A percentile compares a stretch with the other conserved stretches of the same genome.
These are phyloP conservation scores for Zanthoxylum bungeanum DNA, from an alignment of 345 rosid species.

Conservation along the genomic window DNA sequence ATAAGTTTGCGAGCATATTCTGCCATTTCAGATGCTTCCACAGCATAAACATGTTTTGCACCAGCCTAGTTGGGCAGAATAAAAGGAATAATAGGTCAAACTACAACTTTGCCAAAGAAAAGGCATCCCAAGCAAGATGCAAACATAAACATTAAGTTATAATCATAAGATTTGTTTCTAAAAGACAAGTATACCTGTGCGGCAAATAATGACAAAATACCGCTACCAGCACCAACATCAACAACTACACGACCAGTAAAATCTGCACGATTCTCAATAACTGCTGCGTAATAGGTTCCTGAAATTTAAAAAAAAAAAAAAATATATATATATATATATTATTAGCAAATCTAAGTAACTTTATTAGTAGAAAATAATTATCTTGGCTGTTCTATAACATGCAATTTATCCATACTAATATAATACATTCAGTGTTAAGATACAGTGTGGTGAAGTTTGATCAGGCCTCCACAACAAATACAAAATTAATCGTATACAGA, in stretches of 20 bases:
- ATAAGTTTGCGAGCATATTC: constrained; percentile 93
- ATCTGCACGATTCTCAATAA: constrained; percentile 90
- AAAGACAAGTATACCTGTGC: constrained; percentile 65
- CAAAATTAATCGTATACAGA: not conserved
- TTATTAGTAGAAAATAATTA: not conserved
- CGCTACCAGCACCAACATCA: constrained; percentile 99
- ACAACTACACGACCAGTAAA: constrained; percentile 88
- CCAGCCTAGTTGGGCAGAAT: constrained; percentile 61
- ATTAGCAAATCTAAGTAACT: not conserved
- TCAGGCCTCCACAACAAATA: constrained; percentile 6
- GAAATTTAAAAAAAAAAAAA: no score
- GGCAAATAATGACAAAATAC: constrained; percentile 94
- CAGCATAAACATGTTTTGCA: constrained; percentile 98
- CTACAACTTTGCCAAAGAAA: not conserved
- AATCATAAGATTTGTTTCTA: not conserved
- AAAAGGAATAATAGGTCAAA: constrained; percentile 12
- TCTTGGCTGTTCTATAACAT: not conserved
- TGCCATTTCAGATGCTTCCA: constrained; percentile 99
- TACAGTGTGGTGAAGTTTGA: not conserved
- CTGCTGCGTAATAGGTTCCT: constrained; percentile 98
- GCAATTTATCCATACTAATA: not conserved
- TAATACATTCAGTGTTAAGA: not conserved
- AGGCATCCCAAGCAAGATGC: not conserved
- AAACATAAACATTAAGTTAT: not conserved
- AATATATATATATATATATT: not conserved